Evolutionary conservation across 1,139 yeast species (phyloP).

Genomic region (Arxiozyma slooffiae): DNA sequence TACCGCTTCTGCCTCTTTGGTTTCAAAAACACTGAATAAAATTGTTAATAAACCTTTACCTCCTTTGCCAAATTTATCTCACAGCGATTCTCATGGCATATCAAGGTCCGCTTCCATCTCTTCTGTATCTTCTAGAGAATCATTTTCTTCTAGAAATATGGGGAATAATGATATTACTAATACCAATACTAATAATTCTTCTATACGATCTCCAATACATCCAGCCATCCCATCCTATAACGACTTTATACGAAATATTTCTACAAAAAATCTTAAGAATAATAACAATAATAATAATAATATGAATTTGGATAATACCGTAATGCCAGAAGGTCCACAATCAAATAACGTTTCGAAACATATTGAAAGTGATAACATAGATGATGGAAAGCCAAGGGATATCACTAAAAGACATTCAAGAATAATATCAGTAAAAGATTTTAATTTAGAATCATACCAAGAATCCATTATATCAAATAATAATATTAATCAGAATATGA

Average conservation of each 20-base stretch:
- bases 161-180: background rate
- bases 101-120: slow-evolving; percentile 4
- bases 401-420: slow-evolving; percentile 1
- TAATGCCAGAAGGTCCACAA: background rate
- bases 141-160: background rate
- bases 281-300: no score
- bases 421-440: slow-evolving; percentile 1
- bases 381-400: background rate
- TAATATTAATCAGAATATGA: background rate
- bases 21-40: slow-evolving; percentile 18
- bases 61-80: slow-evolving; percentile 19
- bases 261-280: background rate
- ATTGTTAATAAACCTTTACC: slow-evolving; percentile 28
- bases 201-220: background rate
- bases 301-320: background rate
- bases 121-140: background rate
- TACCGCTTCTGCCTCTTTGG: slow-evolving; percentile 5
- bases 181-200: background rate
- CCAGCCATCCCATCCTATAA: slow-evolving; percentile 1
- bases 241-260: background rate
- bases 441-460: background rate
- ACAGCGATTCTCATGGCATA: background rate
- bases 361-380: background rate
- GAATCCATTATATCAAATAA: background rate
- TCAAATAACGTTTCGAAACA: background rate